Evolutionary conservation across 768 basidiomycete genomes (phyloP).

Genomic region (Xerocomellus dryophilus): DNA sequence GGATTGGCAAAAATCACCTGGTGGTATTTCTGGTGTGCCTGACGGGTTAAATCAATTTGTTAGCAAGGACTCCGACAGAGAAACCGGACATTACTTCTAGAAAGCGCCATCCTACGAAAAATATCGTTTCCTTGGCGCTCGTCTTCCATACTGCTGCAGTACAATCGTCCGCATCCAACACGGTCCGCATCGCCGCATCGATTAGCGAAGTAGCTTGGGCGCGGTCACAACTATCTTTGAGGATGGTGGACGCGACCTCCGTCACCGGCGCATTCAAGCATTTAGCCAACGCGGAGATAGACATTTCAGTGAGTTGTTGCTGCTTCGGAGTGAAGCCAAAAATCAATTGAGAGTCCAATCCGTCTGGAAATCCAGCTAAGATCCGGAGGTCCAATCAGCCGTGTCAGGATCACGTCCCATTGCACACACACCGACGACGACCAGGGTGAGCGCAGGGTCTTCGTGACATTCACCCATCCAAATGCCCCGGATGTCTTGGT

Average conservation of each 20-base stretch:
- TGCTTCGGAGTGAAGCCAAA: not conserved
- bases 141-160: not conserved
- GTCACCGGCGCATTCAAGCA: conserved; percentile 2
- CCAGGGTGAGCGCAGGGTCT: not conserved
- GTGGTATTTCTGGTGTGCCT: not conserved
- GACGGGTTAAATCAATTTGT: not conserved
- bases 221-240: not conserved
- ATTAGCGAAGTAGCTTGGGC: not conserved
- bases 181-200: conserved; percentile 2
- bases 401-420: not conserved
- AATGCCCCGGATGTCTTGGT: not conserved
- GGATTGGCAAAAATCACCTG: not conserved
- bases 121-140: not conserved
- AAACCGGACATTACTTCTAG: not conserved
- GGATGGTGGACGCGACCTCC: not conserved
- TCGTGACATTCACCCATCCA: conserved; percentile 1
- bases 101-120: not conserved
- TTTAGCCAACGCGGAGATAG: not conserved
- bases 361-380: not conserved
- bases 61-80: not conserved
- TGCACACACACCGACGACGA: not conserved
- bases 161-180: not conserved
- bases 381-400: not conserved
- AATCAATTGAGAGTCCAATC: not conserved
- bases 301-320: not conserved